These are phyloP conservation scores for Fusarium piperis DNA, from an alignment of 2,329 filamentous ascomycete species.

Conservation along the genomic window DNA sequence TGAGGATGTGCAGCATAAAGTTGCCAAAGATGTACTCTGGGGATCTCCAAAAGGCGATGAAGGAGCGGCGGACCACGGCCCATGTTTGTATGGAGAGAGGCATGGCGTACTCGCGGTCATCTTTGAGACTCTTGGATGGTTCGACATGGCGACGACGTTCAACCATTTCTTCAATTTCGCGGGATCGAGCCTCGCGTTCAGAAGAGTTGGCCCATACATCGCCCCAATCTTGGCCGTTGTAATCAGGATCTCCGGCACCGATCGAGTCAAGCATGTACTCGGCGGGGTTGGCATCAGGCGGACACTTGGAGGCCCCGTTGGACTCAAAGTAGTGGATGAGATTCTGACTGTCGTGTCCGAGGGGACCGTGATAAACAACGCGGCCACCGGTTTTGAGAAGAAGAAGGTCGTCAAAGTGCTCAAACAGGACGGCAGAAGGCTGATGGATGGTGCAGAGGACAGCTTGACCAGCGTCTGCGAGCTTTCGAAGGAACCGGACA, in stretches of 20 bases:
- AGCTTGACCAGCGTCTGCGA: constrained; percentile 68
- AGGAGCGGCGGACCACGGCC: constrained; percentile 66
- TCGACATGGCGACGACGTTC: constrained; percentile 53
- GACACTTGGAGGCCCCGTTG: constrained; percentile 59
- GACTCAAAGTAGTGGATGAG: constrained; percentile 63
- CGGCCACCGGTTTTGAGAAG: constrained; percentile 64
- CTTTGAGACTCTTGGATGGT: constrained; percentile 52
- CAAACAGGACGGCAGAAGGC: constrained; percentile 64
- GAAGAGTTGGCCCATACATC: constrained; percentile 67
- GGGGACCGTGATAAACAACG: constrained; percentile 63
- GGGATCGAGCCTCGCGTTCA: constrained; percentile 56
- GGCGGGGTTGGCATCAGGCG: constrained; percentile 60
- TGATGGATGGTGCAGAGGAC: constrained; percentile 71
- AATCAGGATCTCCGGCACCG: constrained; percentile 70
- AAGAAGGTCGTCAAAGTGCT: constrained; percentile 65
- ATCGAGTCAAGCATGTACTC: constrained; percentile 67
- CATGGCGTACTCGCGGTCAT: constrained; percentile 71
- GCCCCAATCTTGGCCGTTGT: constrained; percentile 69
- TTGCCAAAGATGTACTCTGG: constrained; percentile 72
- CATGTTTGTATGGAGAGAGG: constrained; percentile 63
- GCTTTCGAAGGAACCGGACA: constrained; percentile 67
- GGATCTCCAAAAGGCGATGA: constrained; percentile 71
- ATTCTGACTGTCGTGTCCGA: constrained; percentile 59
- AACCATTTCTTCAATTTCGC: constrained; percentile 64
- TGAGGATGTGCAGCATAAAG: constrained; percentile 69